Evolutionary conservation across 2,329 filamentous ascomycete genomes (phyloP).

Genomic region (Alternaria brassicicola): DNA sequence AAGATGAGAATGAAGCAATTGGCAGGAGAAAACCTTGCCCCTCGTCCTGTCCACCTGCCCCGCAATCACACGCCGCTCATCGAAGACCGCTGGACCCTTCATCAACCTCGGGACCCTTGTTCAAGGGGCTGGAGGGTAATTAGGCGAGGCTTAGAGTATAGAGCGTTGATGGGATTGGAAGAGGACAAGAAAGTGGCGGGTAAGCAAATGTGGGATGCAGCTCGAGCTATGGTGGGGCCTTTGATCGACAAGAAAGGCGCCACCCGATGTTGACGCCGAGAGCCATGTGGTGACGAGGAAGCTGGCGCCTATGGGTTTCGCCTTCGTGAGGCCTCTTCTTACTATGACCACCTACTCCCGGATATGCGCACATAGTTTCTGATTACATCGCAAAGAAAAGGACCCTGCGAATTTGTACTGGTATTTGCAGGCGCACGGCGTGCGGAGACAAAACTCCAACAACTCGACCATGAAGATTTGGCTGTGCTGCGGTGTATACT

Average conservation of each 20-base stretch:
- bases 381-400: neutral
- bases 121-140: slow-evolving; percentile 11
- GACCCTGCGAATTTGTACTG: neutral
- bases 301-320: neutral
- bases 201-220: slow-evolving; percentile 28
- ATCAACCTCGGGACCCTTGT: slow-evolving; percentile 15
- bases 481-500: slow-evolving; percentile 27
- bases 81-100: slow-evolving; percentile 17
- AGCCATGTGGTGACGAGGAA: neutral
- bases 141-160: slow-evolving; percentile 9
- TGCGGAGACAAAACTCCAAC: neutral
- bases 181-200: slow-evolving; percentile 13
- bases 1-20: slow-evolving; percentile 7
- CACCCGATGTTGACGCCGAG: slow-evolving; percentile 1
- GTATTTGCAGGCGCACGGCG: neutral
- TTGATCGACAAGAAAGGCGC: slow-evolving; percentile 12
- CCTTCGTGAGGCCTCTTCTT: neutral
- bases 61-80: slow-evolving; percentile 27
- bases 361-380: neutral
- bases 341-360: neutral
- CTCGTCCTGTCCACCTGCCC: slow-evolving; percentile 31
- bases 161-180: slow-evolving; percentile 28
- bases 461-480: slow-evolving; percentile 22
- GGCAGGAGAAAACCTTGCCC: slow-evolving; percentile 21
- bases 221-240: slow-evolving; percentile 34